Base-by-base conservation (phyloP, 2,329 filamentous ascomycete species). In the Cladophialophora bantiana region DNA sequence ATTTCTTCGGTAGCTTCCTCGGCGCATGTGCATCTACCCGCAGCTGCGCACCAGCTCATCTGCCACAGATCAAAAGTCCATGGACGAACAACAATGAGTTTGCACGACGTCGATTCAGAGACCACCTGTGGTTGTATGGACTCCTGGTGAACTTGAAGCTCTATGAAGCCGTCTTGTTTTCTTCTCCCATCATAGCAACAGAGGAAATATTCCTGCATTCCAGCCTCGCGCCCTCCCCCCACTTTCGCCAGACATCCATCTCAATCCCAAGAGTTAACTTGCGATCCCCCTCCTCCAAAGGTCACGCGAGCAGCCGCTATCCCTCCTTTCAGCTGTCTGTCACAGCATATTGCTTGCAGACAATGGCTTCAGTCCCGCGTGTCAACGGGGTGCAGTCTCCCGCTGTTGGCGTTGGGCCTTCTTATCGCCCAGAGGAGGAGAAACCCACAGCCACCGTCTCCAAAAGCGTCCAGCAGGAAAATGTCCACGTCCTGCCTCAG, bases 381-480 rank as follows among this genome's bases (percentile, higher is more conserved):
- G 62, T 56, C 61, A 65, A 70, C 67, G 72, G 75, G 10, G 70
- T 76, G 59, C 77, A 78, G 59, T 82, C 79, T 50, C 85, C 86
- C 58, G 83, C 86, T 52, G 53, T 71, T 18, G 67, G 86, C 70
- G 88, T 97, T 67, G 94, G 94, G 0, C 93, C 93, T 55, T 85
- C 90, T 70, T 97, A 97, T 79, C 87, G 88, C 65, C 84, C 89
- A 32, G 86, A 89, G 68, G 88, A 86, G 71, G 88, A 94, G 78
- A 96, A 94, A 77, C 93, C 93, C 48, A 90, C 86, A 65, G 93
- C 93, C 12, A 98, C 94, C 2, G 90, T 98, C 50, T 99, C 95
- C 12, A 94, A 89, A 64, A 86, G 88, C 67, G 89, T 97, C 45
- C 82, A 88, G 53, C 90, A 93, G 75, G 89, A 93, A 69, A 97